These are phyloP conservation scores for Dictyostelium citrinum DNA, from an alignment of 78 protist species.

Conservation along the genomic window DNA sequence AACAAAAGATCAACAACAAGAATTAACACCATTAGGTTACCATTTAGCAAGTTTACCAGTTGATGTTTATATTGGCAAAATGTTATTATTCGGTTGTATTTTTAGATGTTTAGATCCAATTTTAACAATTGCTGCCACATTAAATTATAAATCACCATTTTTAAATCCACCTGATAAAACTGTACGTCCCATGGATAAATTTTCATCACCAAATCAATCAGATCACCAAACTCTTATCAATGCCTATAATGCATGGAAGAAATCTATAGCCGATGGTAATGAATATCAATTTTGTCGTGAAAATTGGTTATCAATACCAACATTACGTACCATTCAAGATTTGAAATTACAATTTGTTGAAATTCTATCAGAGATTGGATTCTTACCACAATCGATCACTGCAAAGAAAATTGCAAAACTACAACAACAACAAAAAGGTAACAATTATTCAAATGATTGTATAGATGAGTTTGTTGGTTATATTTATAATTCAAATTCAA, in stretches of 20 bases:
- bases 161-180: conserved; percentile 73
- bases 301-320: conserved; percentile 49
- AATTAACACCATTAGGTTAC: conserved; percentile 85
- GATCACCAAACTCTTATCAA: conserved; percentile 83
- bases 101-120: conserved; percentile 91
- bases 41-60: conserved; percentile 92
- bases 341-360: conserved; percentile 78
- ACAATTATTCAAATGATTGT: not conserved
- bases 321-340: conserved; percentile 70
- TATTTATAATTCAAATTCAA: conserved; percentile 45
- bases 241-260: conserved; percentile 80
- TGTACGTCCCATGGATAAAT: conserved; percentile 26
- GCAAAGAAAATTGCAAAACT: not conserved
- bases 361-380: conserved; percentile 66
- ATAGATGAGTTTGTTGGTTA: conserved; percentile 11
- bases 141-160: conserved; percentile 84
- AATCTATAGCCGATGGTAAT: conserved; percentile 26
- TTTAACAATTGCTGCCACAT: conserved; percentile 91
- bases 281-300: conserved; percentile 44
- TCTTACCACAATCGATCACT: conserved; percentile 12
- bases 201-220: conserved; percentile 24
- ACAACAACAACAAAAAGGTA: not conserved
- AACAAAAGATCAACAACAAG: not conserved
- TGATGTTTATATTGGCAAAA: conserved; percentile 90
- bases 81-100: conserved; percentile 86